Evolutionary conservation across 768 basidiomycete species (phyloP), one percentile per base, ranked within the genome.

Genomic region (Nidularia pulvinata): DNA sequence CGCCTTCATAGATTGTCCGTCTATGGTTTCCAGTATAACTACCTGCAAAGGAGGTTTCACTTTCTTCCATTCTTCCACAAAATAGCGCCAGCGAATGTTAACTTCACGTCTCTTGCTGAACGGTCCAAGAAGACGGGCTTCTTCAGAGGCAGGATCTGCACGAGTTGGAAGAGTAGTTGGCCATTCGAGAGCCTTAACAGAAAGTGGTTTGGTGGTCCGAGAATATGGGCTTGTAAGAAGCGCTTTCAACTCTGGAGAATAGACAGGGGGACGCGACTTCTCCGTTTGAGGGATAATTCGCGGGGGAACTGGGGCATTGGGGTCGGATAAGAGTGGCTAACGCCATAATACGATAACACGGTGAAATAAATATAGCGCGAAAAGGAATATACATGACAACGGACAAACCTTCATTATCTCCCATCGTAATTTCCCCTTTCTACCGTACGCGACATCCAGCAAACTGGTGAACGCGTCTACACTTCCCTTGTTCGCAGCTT

Each of bases 31-130:
- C 19, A 19, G 19, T 19, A 19, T 19, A 19, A 19, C 19, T 19
- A 19, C 19, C 19, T 84, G 73, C n/a, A 91, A 64, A 6, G 91
- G 89, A 25, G 85, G 84, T 3, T 69, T 61, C 22, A 86, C 68
- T 58, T 83, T 86, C 59, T 73, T 78, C 57, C 73, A 73, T 62
- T 89, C 81, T 7, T 56, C 59, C 13, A 64, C 69, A 66, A 84
- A 91, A 61, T 77, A 89, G 19, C 83, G 81, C 83, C 86, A 82
- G 19, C 83, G 83, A 46, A 85, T 75, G 67, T 94, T 93, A 48
- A 84, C 76, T 64, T 91, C 82, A 44, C 90, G 80, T 35, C 91
- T 82, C 62, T 82, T 88, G 73, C 88, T 89, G 43, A 91, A 72
- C 7, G 77, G 80, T 2, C 89, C 90, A 34, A 89, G 69, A 3